Evolutionary conservation across 1,139 yeast genomes (phyloP), one percentile per base, ranked within the genome.

Genomic region (Geotrichum phurueaensis): DNA sequence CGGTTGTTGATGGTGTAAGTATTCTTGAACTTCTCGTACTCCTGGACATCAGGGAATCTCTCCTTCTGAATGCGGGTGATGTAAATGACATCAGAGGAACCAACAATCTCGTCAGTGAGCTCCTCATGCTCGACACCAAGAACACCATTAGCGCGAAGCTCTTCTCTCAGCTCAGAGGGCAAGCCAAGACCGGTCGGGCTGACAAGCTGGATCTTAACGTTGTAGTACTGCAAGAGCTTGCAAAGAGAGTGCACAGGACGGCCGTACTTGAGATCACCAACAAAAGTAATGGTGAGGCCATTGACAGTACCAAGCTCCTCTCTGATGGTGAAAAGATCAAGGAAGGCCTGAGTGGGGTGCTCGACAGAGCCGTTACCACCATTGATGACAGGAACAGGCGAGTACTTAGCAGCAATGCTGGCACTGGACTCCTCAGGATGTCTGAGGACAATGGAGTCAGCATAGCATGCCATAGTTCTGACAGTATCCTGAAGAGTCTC

Each of bases 51-150:
- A 60, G 81, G 78, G 74, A 95, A 95, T 78, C 99, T 86, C 79
- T 95, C 99, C 79, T 90, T 91, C 79, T 95, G 99, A 56, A 95
- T 95, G 78, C 99, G 87, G 60, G 99, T 95, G 78, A 98, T 92
- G 83, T 95, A 95, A 70, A 95, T 81, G 56, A 94, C 97, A 75
- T 95, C 99, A 33, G 98, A 88, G 70, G 84, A 84, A 58, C 95
- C 86, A 71, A 95, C 84, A 70, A 95, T 84, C 61, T 87, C 96
- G 65, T 87, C 87, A 54, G 96, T 86, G 74, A 95, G 82, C 67
- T 79, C 84, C 73, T 85, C 87, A 63, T 87, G 82, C 77, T 91
- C 97, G 61, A 78, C 74, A 59, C 81, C 85, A 69, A 87, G 79
- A 87, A 89, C 84, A 63, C 88, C 87, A 67, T 83, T 79, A 54